Conservation (phyloP, 179 eudicot genomes). For the Drosera spatulata region DNA sequence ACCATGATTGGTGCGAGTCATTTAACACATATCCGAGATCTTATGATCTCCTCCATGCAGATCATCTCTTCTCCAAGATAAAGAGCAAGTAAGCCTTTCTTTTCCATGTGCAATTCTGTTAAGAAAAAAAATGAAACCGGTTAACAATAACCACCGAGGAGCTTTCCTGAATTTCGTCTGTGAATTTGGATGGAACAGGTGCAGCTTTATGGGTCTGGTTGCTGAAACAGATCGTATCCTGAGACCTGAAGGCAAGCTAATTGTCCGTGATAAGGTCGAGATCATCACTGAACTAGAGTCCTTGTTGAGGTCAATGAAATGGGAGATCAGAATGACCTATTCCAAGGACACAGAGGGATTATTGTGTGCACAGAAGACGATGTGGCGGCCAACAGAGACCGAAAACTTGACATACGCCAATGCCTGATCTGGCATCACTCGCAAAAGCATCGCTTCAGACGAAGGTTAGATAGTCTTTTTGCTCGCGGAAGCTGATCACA, state of each 20-base stretch:
- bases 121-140: neutral
- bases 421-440: neutral
- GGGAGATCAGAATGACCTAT: constrained; percentile 12
- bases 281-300: constrained; percentile 10
- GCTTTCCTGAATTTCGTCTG: neutral
- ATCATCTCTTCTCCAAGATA: constrained; percentile 14
- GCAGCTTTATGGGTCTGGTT: constrained; percentile 6
- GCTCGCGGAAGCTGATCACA: neutral
- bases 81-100: constrained; percentile 6
- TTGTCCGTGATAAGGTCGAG: constrained; percentile 10
- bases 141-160: neutral
- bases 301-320: constrained; percentile 13
- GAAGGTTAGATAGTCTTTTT: neutral
- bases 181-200: constrained; percentile 3
- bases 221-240: constrained; percentile 14
- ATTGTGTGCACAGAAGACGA: constrained; percentile 12
- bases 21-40: constrained; percentile 15
- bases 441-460: neutral
- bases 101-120: neutral
- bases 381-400: constrained; percentile 10
- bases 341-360: constrained; percentile 14
- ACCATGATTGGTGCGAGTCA: constrained; percentile 16
- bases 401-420: constrained; percentile 10
- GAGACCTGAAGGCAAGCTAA: constrained; percentile 15
- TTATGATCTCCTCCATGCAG: constrained; percentile 17